These are phyloP conservation scores for Clohesyomyces aquaticus DNA, from an alignment of 495 filamentous ascomycete genomes.

Conservation along the genomic window DNA sequence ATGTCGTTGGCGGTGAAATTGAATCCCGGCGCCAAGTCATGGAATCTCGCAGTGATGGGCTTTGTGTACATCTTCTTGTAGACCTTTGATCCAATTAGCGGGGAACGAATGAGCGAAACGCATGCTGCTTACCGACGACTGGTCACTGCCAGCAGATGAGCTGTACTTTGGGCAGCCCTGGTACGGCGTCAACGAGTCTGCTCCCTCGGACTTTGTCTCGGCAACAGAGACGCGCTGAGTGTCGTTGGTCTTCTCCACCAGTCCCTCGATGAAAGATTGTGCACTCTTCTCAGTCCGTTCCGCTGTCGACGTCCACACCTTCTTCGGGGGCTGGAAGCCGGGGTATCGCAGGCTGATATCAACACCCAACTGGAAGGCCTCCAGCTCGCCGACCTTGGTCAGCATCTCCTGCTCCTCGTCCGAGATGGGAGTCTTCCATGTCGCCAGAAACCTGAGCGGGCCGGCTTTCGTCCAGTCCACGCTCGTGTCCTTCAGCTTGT, in stretches of 20 bases:
- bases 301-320: slow-evolving; percentile 55
- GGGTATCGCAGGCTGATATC: slow-evolving; percentile 50
- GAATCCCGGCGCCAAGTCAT: slow-evolving; percentile 50
- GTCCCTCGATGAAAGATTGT: slow-evolving; percentile 49
- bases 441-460: slow-evolving; percentile 49
- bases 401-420: slow-evolving; percentile 51
- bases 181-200: slow-evolving; percentile 55
- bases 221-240: slow-evolving; percentile 50
- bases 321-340: slow-evolving; percentile 48
- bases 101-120: neutral
- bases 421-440: slow-evolving; percentile 50
- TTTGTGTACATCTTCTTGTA: slow-evolving; percentile 51
- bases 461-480: slow-evolving; percentile 39
- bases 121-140: slow-evolving; percentile 39
- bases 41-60: slow-evolving; percentile 52
- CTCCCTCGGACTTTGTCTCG: slow-evolving; percentile 48
- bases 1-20: slow-evolving; percentile 55
- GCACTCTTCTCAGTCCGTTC: slow-evolving; percentile 54
- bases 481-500: slow-evolving; percentile 50
- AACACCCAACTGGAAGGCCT: slow-evolving; percentile 50
- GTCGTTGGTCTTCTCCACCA: slow-evolving; percentile 52
- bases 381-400: slow-evolving; percentile 51
- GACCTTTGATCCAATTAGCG: slow-evolving; percentile 19
- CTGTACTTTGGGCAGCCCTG: slow-evolving; percentile 55
- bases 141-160: slow-evolving; percentile 51